A percentile compares a stretch with the other conserved stretches of the same genome.
Conservation (phyloP, 805 yeast species). For the Wickerhamiella siamensis region DNA sequence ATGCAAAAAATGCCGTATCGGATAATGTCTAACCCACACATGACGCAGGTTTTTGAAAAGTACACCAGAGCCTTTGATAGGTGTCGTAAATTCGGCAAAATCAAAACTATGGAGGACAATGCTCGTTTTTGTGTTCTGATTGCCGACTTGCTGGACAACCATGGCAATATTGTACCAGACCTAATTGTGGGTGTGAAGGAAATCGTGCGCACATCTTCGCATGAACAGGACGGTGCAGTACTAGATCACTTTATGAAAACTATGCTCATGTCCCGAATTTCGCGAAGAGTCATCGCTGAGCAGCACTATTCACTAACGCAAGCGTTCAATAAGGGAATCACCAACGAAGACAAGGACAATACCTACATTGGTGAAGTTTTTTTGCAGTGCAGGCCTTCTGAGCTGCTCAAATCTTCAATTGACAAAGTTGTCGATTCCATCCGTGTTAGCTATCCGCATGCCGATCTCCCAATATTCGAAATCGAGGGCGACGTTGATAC, state of each 20-base stretch:
- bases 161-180: conserved; percentile 70
- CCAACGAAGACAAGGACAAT: conserved; percentile 27
- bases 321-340: conserved; percentile 38
- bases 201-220: conserved; percentile 36
- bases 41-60: conserved; percentile 76
- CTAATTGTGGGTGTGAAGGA: conserved; percentile 88
- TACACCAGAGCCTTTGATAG: conserved; percentile 80
- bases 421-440: conserved; percentile 22
- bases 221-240: conserved; percentile 41
- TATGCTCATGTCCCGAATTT: conserved; percentile 70
- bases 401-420: conserved; percentile 38
- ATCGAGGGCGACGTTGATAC: conserved; percentile 55
- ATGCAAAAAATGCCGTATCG: conserved; percentile 73
- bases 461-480: conserved; percentile 54
- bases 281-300: conserved; percentile 80
- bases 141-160: conserved; percentile 51
- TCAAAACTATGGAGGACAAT: conserved; percentile 61
- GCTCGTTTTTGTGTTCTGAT: conserved; percentile 53
- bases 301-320: conserved; percentile 74
- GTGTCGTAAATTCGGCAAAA: conserved; percentile 57
- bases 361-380: conserved; percentile 59
- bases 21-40: conserved; percentile 70
- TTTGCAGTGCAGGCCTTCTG: conserved; percentile 59
- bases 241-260: conserved; percentile 65
- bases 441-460: conserved; percentile 33